phyloP scores from a whole-genome alignment of 768 basidiomycete species.

The Tylopilus cervinicoccineus region DNA sequence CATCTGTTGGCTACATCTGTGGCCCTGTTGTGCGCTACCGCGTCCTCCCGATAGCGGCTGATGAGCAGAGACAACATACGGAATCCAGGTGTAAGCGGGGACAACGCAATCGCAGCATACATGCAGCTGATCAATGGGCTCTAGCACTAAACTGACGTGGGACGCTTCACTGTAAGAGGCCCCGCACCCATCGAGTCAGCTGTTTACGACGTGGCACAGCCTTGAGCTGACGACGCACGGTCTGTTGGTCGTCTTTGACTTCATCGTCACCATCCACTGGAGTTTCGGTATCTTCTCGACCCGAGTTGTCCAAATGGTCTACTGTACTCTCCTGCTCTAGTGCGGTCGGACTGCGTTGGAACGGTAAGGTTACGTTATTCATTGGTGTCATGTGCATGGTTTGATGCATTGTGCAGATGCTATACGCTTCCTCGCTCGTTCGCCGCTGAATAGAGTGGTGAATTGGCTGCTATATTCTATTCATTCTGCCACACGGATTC shows the following conservation, averaged over 20 bases:
- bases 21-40: constrained; percentile 5
- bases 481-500: constrained; percentile 1
- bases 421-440: neutral
- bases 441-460: constrained; percentile 1
- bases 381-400: neutral
- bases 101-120: constrained; percentile 9
- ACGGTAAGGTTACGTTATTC: constrained; percentile 5
- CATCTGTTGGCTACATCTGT: neutral
- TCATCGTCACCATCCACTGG: neutral
- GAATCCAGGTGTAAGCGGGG: constrained; percentile 3
- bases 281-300: neutral
- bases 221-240: constrained; percentile 12
- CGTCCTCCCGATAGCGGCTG: constrained; percentile 18
- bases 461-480: neutral
- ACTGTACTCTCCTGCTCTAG: neutral
- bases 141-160: neutral
- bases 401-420: constrained; percentile 1
- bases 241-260: neutral
- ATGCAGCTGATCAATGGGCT: constrained; percentile 12
- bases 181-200: constrained; percentile 2
- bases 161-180: neutral
- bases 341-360: neutral
- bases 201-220: constrained; percentile 22
- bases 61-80: constrained; percentile 12
- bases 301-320: neutral